Evolutionary conservation across 1,284 basidiomycete species (phyloP), one percentile per base, ranked within the genome.

Genomic region (Moniliella sp.): DNA sequence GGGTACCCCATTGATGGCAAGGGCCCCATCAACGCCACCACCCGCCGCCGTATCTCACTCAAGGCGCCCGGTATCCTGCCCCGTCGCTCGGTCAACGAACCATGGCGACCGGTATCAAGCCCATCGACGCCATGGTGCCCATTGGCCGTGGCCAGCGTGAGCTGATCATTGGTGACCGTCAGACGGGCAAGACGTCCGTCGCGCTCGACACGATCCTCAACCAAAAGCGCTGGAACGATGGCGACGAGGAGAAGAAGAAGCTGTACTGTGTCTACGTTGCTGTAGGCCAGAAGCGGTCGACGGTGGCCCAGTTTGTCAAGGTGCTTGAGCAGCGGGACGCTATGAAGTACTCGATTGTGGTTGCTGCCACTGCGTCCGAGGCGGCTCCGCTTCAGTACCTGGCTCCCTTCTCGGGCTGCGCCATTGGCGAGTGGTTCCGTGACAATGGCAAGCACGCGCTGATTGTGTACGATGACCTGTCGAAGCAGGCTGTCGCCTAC

Each of bases 391-490:
- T 97, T 39, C 88, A 94, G 66, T 97, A 93, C 70, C 78, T 94
- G 51, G 88, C 88, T 60, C 88, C 88, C 58, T 97, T 97, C 83
- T 88, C 88, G 57, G 88, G 88, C 49, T 88, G 82, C 67, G 86
- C 88, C 61, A 97, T 97, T 80, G 88, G 88, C 66, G 88, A 97
- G 71, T 97, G 88, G 88, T 97, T 97, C 88, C 83, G 88, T 71
- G 88, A 97, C 70, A 94, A 97, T 66, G 84, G 83, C 70, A 88
- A 81, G 67, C 69, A 71, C 69, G 69, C 88, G 54, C 74, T 94
- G 61, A 94, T 97, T 68, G 80, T 97, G 69, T 97, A 91, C 68
- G 88, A 97, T 63, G 88, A 97, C 67, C 70, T 97, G 67, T 97
- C 88, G 59, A 97, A 97, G 72, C 88, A 97, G 70, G 88, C 88